Evolutionary conservation across 495 filamentous ascomycete genomes (phyloP), one percentile per base, ranked within the genome.

Genomic region (Trichoderma parareesei): DNA sequence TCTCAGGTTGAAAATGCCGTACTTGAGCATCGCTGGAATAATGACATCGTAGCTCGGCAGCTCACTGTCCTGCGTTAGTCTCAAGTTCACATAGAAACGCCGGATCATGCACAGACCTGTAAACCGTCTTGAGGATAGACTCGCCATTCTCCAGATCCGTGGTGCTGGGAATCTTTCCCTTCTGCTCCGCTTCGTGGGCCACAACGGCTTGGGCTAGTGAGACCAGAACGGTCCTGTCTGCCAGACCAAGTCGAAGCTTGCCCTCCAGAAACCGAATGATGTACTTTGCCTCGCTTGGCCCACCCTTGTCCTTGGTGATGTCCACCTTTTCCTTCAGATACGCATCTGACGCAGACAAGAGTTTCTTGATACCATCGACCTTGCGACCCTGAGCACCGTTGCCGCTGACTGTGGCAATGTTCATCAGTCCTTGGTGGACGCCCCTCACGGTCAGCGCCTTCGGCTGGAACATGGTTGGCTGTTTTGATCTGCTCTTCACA

Each of bases 401-500:
- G 7, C 94, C 94, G 67, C 88, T 84, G 35, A 90, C 82, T 6
- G 87, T 95, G 38, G 94, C 95, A 69, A 98, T 96, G 16, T 79
- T 86, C 76, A 98, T 89, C 37, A 98, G 74, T 10, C 91, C 90
- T 75, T 96, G 88, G 70, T 93, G 91, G 2, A 98, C 93, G 20
- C 90, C 90, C 48, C 82, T 83, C 5, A 98, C 82, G 1, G 92
- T 97, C 69, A 98, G 79, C 27, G 92, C 81, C 73, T 96, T 97
- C 3, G 92, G 95, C 73, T 94, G 93, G 81, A 97, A 96, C 90
- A 98, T 96, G 2, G 95, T 98, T 11, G 88, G 89, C 71, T 98
- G 94, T 60, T 92, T 97, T 20, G 86, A 88, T 74, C 95, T 84
- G 73, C 91, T 96, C 76, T 98, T 97, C 38, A 94, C 91, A 33